Base-by-base conservation (phyloP, 768 basidiomycete genomes). In the Lactifluus echinatus region DNA sequence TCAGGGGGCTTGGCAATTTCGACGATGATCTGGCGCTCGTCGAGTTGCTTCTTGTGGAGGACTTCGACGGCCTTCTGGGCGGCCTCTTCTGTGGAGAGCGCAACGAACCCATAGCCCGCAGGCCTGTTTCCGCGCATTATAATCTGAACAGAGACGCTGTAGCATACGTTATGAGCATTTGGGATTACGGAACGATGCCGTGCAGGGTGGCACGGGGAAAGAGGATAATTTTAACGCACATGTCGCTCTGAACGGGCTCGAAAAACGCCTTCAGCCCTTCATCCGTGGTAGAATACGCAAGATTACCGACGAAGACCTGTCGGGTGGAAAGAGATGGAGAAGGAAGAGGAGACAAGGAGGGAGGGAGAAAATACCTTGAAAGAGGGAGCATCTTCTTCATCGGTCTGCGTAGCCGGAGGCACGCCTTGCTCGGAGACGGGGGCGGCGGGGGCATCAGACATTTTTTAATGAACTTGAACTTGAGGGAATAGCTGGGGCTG, bases 181-280 rank as follows among this genome's bases (percentile, higher is more conserved):
- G 50, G 15, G 53, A 43, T 55, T 51, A 36, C 53, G 11, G 50
- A n/a, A 55, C 31, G 19, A 59, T 40, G 36, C 19, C 47, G 59
- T 69, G 55, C 53, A 63, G 67, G 33, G 43, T 8, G 40, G 23
- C 39, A 49, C 55, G 29, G 14, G 36, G n/a, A 31, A 3, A 19
- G 21, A 40, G 5, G 21, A 26, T 40, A 8, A 31, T 42, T 23
- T 28, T 54, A 46, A 82, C 86, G 69, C 78, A 94, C 93, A 94
- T 85, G 74, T 91, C 90, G 77, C 75, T 81, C 73, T 81, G 78
- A 69, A 91, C 85, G 70, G 87, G 87, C 73, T 79, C 86, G 79
- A 94, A 95, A 80, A 95, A 87, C 73, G 88, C 76, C 85, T 83
- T 88, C 76, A 95, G 86, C 83, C 89, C 89, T 75, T 91, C 87